A percentile compares a stretch with the other conserved stretches of the same genome.
phyloP scores from a whole-genome alignment of 2,329 filamentous ascomycete genomes.

The Nigrograna mackinnonii region DNA sequence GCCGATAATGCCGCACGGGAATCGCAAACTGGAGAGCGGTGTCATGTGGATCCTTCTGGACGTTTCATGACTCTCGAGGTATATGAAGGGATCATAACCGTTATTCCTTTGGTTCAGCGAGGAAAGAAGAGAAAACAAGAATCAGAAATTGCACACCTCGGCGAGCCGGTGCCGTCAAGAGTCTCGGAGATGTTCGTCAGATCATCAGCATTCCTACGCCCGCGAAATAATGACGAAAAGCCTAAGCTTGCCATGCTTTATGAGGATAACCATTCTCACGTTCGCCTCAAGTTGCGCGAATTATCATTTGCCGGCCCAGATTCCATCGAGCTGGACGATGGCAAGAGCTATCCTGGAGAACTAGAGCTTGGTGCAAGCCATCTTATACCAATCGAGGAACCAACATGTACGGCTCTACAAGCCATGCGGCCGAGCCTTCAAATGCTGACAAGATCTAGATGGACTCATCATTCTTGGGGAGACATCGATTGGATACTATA shows the following conservation, averaged over 20 bases:
- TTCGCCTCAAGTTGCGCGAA: slow-evolving; percentile 59
- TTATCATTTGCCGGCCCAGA: slow-evolving; percentile 56
- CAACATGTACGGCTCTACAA: slow-evolving; percentile 51
- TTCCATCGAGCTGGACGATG: slow-evolving; percentile 57
- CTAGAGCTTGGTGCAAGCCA: slow-evolving; percentile 64
- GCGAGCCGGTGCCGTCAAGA: slow-evolving; percentile 63
- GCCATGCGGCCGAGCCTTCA: slow-evolving; percentile 55
- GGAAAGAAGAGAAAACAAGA: slow-evolving; percentile 55
- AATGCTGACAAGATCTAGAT: slow-evolving; percentile 54
- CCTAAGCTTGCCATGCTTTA: slow-evolving; percentile 69
- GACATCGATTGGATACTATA: slow-evolving; percentile 82
- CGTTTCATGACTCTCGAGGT: slow-evolving; percentile 68
- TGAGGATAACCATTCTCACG: slow-evolving; percentile 62
- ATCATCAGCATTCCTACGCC: slow-evolving; percentile 67
- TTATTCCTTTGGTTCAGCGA: slow-evolving; percentile 62
- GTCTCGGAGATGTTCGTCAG: slow-evolving; percentile 70
- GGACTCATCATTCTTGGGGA: slow-evolving; percentile 53
- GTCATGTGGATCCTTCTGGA: slow-evolving; percentile 80
- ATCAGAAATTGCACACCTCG: slow-evolving; percentile 59
- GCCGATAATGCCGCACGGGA: slow-evolving; percentile 68
- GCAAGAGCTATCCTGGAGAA: slow-evolving; percentile 55
- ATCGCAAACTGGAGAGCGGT: slow-evolving; percentile 80
- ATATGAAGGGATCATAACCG: slow-evolving; percentile 69
- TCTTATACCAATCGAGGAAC: slow-evolving; percentile 63
- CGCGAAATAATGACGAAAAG: slow-evolving; percentile 51